Evolutionary conservation across 225 moss, liverwort and hornwort genomes (phyloP).

Genomic region (Antitrichia curtipendula): DNA sequence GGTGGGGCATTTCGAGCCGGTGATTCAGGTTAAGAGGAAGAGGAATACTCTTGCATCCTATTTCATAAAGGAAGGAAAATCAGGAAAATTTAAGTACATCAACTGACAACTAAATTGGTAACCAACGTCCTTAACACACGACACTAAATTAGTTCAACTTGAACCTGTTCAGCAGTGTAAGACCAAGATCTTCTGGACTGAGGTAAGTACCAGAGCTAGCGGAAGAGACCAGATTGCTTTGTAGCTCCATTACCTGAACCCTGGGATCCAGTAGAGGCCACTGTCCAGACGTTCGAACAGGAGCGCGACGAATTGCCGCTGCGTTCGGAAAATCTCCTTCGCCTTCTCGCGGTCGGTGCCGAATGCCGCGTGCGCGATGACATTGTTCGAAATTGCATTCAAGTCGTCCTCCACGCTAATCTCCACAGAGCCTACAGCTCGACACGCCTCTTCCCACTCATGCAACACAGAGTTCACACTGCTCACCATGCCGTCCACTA

Average conservation of each 20-base stretch:
- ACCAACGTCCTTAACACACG: background rate
- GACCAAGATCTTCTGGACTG: background rate
- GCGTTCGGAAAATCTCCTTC: constrained; percentile 15
- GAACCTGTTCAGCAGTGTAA: background rate
- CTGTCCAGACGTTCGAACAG: constrained; percentile 7
- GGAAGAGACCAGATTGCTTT: background rate
- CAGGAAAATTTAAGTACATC: background rate
- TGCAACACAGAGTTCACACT: constrained; percentile 15
- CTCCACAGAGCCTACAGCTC: constrained; percentile 6
- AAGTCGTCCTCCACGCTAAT: constrained; percentile 25
- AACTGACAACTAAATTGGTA: background rate
- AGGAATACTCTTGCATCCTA: too few relatives aligned
- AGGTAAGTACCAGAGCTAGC: background rate
- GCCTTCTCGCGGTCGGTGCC: constrained; percentile 25
- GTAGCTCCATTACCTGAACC: background rate
- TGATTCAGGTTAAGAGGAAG: background rate
- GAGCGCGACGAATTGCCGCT: background rate
- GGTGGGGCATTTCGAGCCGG: background rate
- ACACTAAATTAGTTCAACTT: too few relatives aligned
- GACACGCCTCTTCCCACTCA: constrained; percentile 21
- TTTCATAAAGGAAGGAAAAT: too few relatives aligned
- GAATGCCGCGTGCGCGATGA: constrained; percentile 19
- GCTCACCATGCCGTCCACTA: constrained; percentile 20
- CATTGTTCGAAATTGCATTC: constrained; percentile 8
- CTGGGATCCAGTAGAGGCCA: constrained; percentile 28